These are phyloP conservation scores for Striga hermonthica DNA, from an alignment of 305 asterid genomes.

Conservation along the genomic window DNA sequence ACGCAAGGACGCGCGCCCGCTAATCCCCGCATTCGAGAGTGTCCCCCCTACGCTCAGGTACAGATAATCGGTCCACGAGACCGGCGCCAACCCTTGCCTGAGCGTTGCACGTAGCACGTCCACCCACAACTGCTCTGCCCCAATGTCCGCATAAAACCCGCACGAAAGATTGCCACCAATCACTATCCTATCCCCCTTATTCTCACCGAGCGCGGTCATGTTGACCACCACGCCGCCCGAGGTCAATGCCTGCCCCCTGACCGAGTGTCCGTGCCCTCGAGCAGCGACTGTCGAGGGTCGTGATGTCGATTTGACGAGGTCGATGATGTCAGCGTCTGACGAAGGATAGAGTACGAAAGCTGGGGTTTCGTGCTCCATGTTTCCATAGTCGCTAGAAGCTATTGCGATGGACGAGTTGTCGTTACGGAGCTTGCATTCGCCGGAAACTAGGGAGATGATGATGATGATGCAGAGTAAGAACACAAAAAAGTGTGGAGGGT, in stretches of 20 bases:
- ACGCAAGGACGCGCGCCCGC: background rate
- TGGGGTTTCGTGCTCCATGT: background rate
- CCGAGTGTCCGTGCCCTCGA: background rate
- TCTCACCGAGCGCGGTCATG: background rate
- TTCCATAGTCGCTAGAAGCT: background rate
- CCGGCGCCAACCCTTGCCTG: background rate
- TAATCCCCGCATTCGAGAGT: background rate
- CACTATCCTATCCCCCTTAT: background rate
- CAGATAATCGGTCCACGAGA: background rate
- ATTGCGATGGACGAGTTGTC: too few relatives aligned
- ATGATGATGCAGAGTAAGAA: too few relatives aligned
- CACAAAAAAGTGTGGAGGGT: too few relatives aligned
- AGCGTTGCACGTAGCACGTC: background rate
- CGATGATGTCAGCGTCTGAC: background rate
- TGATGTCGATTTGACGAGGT: background rate
- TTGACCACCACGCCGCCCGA: constrained; percentile 2
- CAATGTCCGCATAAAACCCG: background rate
- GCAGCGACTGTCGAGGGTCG: background rate
- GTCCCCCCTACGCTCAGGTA: constrained; percentile 1
- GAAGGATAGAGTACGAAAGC: background rate
- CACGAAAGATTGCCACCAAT: background rate
- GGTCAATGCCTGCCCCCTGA: background rate
- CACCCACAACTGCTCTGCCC: background rate
- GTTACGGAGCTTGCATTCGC: too few relatives aligned
- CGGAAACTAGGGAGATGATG: too few relatives aligned